Evolutionary conservation across 345 rosid genomes (phyloP).

Genomic region (Excoecaria agallocha): DNA sequence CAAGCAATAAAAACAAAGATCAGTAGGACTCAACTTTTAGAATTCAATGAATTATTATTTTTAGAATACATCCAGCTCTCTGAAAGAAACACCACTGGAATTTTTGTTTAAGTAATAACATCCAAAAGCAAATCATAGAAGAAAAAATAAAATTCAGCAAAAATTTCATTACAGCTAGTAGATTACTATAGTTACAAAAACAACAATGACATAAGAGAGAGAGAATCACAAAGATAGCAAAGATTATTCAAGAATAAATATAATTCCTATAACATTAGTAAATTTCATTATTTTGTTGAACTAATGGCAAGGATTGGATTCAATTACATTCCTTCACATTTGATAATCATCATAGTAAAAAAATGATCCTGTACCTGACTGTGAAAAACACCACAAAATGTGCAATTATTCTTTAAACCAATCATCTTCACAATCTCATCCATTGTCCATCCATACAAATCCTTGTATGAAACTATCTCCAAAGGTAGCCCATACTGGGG

Average conservation of each 20-base stretch:
- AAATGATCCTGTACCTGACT: constrained; percentile 58
- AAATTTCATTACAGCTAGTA: neutral
- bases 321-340: too few relatives aligned
- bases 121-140: neutral
- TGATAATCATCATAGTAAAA: neutral
- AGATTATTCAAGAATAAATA: too few relatives aligned
- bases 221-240: too few relatives aligned
- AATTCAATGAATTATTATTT: neutral
- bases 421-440: too few relatives aligned
- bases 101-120: neutral
- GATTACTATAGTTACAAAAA: too few relatives aligned
- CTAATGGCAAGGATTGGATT: too few relatives aligned
- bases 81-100: neutral
- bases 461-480: constrained; percentile 87
- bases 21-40: neutral
- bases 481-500: constrained; percentile 82
- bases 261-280: too few relatives aligned
- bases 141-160: neutral
- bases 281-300: too few relatives aligned
- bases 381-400: constrained; percentile 93
- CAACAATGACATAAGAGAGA: too few relatives aligned
- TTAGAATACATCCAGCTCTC: neutral
- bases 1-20: neutral
- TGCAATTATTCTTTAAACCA: constrained; percentile 91
- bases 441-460: constrained; percentile 99